phyloP scores from a whole-genome alignment of 306 rosid species.

The Fagus sylvatica region DNA sequence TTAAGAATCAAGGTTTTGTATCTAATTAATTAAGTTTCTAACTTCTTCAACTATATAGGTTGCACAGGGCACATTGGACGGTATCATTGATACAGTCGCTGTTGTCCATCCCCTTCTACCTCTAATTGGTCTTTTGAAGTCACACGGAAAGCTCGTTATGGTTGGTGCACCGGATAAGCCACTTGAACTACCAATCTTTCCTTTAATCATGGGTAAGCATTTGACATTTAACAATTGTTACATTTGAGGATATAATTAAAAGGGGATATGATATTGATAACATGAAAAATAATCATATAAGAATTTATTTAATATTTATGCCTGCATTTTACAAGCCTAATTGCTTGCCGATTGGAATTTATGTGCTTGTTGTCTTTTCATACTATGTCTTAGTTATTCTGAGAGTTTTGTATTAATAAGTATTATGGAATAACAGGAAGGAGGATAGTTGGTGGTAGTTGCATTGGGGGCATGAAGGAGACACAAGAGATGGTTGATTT shows the following conservation, averaged over 20 bases:
- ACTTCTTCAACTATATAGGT: neutral
- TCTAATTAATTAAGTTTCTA: neutral
- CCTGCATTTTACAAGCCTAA: neutral
- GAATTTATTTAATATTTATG: neutral
- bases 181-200: conserved; percentile 29
- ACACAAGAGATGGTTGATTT: conserved; percentile 58
- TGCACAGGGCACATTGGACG: conserved; percentile 43
- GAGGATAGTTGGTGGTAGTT: conserved; percentile 38
- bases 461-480: conserved; percentile 47
- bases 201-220: conserved; percentile 26
- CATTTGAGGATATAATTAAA: too few relatives aligned
- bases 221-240: neutral
- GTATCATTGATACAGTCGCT: conserved; percentile 55
- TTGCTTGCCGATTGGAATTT: neutral
- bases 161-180: conserved; percentile 45
- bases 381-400: neutral
- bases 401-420: neutral
- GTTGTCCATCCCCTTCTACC: conserved; percentile 45
- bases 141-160: conserved; percentile 51
- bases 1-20: too few relatives aligned
- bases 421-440: conserved; percentile 30
- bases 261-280: too few relatives aligned
- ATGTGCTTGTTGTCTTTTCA: neutral
- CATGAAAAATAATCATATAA: too few relatives aligned
- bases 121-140: conserved; percentile 39